A percentile compares a stretch with the other conserved stretches of the same genome.
Conservation (phyloP, 768 basidiomycete genomes). For the Mycena rosella region DNA sequence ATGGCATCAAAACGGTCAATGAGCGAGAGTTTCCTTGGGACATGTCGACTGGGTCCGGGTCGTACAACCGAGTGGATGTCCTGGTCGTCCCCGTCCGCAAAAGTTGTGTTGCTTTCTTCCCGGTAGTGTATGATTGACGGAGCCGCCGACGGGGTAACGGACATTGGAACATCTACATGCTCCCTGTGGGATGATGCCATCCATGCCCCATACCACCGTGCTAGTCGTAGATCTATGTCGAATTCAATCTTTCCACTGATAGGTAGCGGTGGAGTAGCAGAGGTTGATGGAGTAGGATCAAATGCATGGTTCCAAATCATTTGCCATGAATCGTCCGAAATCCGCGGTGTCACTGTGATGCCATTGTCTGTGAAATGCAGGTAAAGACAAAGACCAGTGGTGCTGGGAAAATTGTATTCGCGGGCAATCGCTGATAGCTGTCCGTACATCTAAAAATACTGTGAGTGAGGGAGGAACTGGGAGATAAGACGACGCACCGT, state of each 20-base stretch:
- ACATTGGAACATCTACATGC: slow-evolving; percentile 54
- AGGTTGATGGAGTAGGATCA: slow-evolving; percentile 52
- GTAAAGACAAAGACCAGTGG: slow-evolving; percentile 83
- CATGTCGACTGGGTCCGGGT: slow-evolving; percentile 59
- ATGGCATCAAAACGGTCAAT: slow-evolving; percentile 70
- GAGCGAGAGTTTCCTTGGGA: slow-evolving; percentile 76
- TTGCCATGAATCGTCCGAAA: slow-evolving; percentile 85
- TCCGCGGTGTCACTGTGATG: slow-evolving; percentile 70
- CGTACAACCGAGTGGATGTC: slow-evolving; percentile 52
- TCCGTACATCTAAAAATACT: slow-evolving; percentile 70
- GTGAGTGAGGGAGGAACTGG: slow-evolving; percentile 18
- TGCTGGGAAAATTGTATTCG: slow-evolving; percentile 87
- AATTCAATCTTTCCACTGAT: slow-evolving; percentile 89
- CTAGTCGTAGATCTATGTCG: slow-evolving; percentile 82
- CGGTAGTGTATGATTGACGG: slow-evolving; percentile 65
- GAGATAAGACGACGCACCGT: slow-evolving; percentile 59
- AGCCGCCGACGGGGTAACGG: slow-evolving; percentile 52
- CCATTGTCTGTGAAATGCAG: slow-evolving; percentile 73
- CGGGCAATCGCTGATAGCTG: slow-evolving; percentile 84
- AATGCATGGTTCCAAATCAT: slow-evolving; percentile 76
- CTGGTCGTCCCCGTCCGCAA: slow-evolving; percentile 54
- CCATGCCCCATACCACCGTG: slow-evolving; percentile 87
- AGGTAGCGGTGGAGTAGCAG: slow-evolving; percentile 58
- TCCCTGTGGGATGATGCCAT: slow-evolving; percentile 62
- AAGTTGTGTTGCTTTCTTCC: slow-evolving; percentile 65